Percentiles rank a stretch among this genome's conserved stretches.
phyloP scores from a whole-genome alignment of 371 early-diverging fungal genomes.

The Batkoa obscura region DNA sequence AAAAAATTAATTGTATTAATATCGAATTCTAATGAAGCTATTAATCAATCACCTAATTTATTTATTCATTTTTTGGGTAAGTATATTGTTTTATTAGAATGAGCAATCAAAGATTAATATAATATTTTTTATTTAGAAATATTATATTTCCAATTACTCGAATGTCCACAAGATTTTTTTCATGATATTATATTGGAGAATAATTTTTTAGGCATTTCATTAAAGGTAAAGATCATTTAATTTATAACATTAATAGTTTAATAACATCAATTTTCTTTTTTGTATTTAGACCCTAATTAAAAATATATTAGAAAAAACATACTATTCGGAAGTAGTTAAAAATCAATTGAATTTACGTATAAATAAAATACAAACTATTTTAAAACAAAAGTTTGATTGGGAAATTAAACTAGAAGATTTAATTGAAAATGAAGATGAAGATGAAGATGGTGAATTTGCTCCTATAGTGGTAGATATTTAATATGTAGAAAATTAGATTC shows the following conservation, averaged over 20 bases:
- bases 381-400: neutral
- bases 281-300: neutral
- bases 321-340: neutral
- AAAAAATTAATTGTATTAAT: slow-evolving; percentile 54
- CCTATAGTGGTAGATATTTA: neutral
- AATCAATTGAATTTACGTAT: neutral
- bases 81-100: neutral
- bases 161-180: slow-evolving; percentile 1
- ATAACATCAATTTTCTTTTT: neutral
- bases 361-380: no score
- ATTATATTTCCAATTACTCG: neutral
- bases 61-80: slow-evolving; percentile 38
- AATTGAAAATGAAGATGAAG: neutral
- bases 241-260: neutral
- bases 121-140: neutral
- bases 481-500: no score
- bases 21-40: slow-evolving; percentile 36
- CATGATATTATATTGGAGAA: neutral
- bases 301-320: neutral
- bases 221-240: neutral
- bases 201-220: neutral
- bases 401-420: neutral
- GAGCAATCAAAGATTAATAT: neutral
- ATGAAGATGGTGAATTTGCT: neutral
- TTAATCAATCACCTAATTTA: slow-evolving; percentile 19